Evolutionary conservation across 495 filamentous ascomycete genomes (phyloP), one percentile per base, ranked within the genome.

Genomic region (Trypethelium eluteriae): DNA sequence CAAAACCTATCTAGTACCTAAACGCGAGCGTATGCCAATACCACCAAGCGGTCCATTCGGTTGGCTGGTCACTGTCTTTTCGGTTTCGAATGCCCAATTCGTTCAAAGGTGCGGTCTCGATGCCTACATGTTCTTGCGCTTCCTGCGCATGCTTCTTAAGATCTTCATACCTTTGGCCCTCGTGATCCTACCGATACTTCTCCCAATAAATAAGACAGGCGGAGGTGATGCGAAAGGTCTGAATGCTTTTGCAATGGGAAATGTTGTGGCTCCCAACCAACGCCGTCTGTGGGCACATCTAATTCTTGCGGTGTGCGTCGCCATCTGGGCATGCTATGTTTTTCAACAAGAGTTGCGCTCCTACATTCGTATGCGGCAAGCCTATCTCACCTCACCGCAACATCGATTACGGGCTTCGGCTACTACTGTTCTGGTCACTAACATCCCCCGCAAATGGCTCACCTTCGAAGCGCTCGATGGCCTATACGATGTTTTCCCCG

Each of bases 51-150:
- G 85, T 25, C 80, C 88, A n/a, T 86, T 86, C 71, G 81, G 79
- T 66, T 88, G 92, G 83, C 74, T 93, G 47, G 76, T 76, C 35
- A 82, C 87, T 36, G 82, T 96, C 41, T 90, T 94, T 77, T 85
- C 82, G 72, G 91, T 91, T 64, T 82, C 84, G 59, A 88, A 92
- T 76, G 81, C 89, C n/a, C 91, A 96, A 69, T 88, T 97, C 73
- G 94, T 97, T 67, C 87, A 90, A 47, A 96, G 96, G 77, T 96
- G 91, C 75, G 94, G 94, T 5, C 83, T 98, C 47, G 94, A 98
- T 77, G 93, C 95, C 71, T 98, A 97, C 80, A 96, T 98, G 77
- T 98, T 98, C 78, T 82, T 98, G 1, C 90, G 95, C 64, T 98
- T 96, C 74, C 82, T 98, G 16, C 90, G 93, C 65, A 94, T 96